Percentiles rank a stretch among this genome's conserved stretches.
phyloP scores from a whole-genome alignment of 495 filamentous ascomycete species.

The Penicillium argentinense region DNA sequence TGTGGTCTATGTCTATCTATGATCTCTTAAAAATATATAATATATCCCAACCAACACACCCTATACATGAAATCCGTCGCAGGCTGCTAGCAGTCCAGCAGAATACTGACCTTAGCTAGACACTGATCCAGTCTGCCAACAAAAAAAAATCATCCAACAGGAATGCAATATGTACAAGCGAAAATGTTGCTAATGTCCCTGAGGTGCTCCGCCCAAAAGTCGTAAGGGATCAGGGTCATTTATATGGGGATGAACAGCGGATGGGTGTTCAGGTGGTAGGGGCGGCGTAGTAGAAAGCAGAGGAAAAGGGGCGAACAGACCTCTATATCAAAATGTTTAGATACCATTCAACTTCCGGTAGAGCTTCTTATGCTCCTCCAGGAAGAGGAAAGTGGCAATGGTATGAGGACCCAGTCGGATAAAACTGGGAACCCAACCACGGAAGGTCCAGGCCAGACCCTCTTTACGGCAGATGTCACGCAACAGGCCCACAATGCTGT shows the following conservation, averaged over 20 bases:
- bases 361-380: constrained; percentile 73
- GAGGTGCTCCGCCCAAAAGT: constrained; percentile 19
- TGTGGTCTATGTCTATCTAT: constrained; percentile 29
- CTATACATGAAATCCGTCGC: constrained; percentile 7
- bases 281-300: constrained; percentile 2
- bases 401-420: constrained; percentile 91
- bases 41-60: constrained; percentile 11
- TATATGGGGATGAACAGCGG: constrained; percentile 10
- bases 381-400: constrained; percentile 89
- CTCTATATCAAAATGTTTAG: constrained; percentile 11
- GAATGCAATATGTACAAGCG: constrained; percentile 30
- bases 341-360: constrained; percentile 50
- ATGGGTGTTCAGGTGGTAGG: constrained; percentile 17
- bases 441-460: constrained; percentile 87
- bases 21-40: constrained; percentile 9
- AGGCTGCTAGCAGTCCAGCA: no score
- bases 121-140: background rate
- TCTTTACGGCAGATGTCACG: constrained; percentile 72
- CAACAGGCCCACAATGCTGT: constrained; percentile 59
- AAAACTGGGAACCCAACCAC: constrained; percentile 97
- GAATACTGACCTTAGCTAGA: no score
- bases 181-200: constrained; percentile 19
- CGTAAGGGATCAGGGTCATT: constrained; percentile 7
- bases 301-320: constrained; percentile 21
- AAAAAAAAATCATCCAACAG: constrained; percentile 10